Conservation (phyloP, 768 basidiomycete species). For the Mrakia blollopis region DNA sequence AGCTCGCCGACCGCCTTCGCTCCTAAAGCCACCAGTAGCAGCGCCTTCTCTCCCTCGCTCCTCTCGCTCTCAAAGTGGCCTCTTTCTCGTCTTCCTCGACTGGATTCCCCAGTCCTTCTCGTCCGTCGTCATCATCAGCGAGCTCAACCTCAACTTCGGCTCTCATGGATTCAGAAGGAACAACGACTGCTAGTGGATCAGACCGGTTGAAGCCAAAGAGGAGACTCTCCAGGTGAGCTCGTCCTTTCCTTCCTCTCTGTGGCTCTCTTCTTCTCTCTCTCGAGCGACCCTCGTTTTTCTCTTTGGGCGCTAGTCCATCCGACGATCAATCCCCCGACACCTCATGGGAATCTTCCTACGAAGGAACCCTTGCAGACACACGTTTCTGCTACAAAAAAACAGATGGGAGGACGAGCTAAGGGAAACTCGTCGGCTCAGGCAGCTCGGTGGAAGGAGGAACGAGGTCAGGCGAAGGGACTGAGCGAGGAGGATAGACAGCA, state of each 20-base stretch:
- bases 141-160: not conserved
- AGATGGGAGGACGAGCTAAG: too few species aligned
- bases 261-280: conserved; percentile 1
- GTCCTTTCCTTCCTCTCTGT: not conserved
- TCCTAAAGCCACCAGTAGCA: too few species aligned
- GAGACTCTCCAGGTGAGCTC: conserved; percentile 7
- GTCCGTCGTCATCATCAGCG: not conserved
- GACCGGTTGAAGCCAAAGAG: conserved; percentile 5
- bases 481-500: too few species aligned
- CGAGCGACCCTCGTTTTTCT: not conserved
- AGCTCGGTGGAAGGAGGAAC: too few species aligned
- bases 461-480: too few species aligned
- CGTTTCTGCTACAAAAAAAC: too few species aligned
- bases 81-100: too few species aligned
- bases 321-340: not conserved
- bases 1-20: not conserved
- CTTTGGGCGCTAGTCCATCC: not conserved
- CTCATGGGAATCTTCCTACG: too few species aligned
- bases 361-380: too few species aligned
- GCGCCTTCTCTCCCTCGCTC: not conserved
- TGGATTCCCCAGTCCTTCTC: too few species aligned
- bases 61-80: not conserved
- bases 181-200: not conserved
- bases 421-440: too few species aligned
- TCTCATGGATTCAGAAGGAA: not conserved